Base-by-base conservation (phyloP, 495 filamentous ascomycete genomes). In the Aspergillus ellipticus region DNA sequence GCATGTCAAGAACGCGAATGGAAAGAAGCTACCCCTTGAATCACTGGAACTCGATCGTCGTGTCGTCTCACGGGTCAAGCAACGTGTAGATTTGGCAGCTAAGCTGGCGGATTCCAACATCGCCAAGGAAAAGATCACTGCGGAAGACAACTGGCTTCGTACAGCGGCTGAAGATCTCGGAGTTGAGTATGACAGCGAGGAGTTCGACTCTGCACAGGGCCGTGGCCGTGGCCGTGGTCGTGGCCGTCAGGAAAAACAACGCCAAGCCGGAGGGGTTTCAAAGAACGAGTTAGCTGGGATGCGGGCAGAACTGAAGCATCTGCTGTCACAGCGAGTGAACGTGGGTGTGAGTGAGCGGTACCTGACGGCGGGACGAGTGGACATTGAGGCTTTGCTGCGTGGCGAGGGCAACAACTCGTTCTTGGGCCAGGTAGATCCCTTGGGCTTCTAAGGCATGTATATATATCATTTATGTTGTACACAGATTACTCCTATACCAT, bases 271-370 rank as follows among this genome's bases (percentile, higher is more conserved):
- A 33, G 79, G 65, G 29, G 68, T 89, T 60, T 87, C 79, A 43
- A 95, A 89, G 68, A 82, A 71, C 7, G 89, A 95, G 66, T 51
- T 96, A 49, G 81, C 74, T 7, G 68, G 62, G 0, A 66, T 76
- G 49, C 64, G 73, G 26, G 76, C 73, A 2, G 69, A 77, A 60
- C 56, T 78, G 48, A 77, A 73, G 24, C 43, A 69, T 19, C 61
- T 93, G 53, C 75, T 98, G 63, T 78, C 74, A 22, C 83, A 89
- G 71, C 79, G 89, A 43, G 78, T 98, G 29, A 98, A 98, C 71
- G 81, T 89, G 21, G 94, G 94, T 5, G 92, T 98, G 11, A 96
- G 90, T 62, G 91, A 92, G 76, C 83, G 78, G 69, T 98, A 97
- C 74, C 74, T 97, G 55, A 91, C 90, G 0, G 79, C 83, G 49